A percentile compares a stretch with the other conserved stretches of the same genome.
Evolutionary conservation across 2,329 filamentous ascomycete species (phyloP).

Genomic region (Scedosporium boydii): DNA sequence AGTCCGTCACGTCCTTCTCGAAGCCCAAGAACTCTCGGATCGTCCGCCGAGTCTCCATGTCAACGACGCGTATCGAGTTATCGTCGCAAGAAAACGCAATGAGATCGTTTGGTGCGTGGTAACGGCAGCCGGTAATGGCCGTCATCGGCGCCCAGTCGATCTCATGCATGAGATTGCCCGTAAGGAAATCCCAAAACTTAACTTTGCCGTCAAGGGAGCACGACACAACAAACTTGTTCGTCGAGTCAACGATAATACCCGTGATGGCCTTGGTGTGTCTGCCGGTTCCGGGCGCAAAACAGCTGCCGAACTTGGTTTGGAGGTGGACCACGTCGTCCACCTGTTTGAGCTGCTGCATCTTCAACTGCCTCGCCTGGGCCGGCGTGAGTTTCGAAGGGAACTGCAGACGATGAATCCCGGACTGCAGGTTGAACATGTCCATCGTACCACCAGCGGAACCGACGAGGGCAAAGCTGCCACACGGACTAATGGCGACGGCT

Average conservation of each 20-base stretch:
- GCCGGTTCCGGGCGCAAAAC: constrained; percentile 45
- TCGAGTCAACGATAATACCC: constrained; percentile 76
- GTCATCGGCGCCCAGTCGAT: constrained; percentile 73
- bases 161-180: constrained; percentile 68
- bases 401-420: constrained; percentile 75
- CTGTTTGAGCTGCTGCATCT: constrained; percentile 52
- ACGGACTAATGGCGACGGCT: constrained; percentile 80
- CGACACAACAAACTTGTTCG: constrained; percentile 79
- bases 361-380: constrained; percentile 67
- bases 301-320: constrained; percentile 32
- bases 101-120: constrained; percentile 75
- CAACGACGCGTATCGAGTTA: constrained; percentile 76
- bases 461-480: constrained; percentile 86
- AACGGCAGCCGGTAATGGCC: constrained; percentile 65
- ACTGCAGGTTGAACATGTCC: constrained; percentile 96
- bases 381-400: constrained; percentile 76
- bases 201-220: constrained; percentile 85
- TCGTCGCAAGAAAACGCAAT: constrained; percentile 87
- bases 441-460: constrained; percentile 76
- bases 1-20: constrained; percentile 62
- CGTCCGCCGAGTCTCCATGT: constrained; percentile 80
- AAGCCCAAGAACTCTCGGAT: constrained; percentile 91
- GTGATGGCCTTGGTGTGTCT: constrained; percentile 78
- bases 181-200: constrained; percentile 96
- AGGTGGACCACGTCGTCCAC: constrained; percentile 48